Base-by-base conservation (phyloP, 352 stramenopile genomes). In the Pythium biforme region DNA sequence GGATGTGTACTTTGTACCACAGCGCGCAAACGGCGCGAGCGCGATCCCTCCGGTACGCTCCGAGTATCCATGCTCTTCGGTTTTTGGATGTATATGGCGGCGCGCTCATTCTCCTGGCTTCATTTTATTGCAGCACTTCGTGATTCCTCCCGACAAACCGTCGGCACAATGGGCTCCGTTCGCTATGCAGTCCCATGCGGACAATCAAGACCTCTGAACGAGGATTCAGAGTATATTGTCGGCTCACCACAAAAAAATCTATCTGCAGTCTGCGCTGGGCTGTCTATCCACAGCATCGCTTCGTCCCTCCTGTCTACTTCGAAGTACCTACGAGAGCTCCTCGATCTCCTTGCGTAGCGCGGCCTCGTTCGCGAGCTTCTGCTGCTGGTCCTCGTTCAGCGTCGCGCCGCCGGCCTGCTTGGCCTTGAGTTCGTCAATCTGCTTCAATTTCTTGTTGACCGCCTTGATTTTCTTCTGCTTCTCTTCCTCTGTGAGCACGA, bases 391-490 rank as follows among this genome's bases (percentile, higher is more conserved):
- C 9, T 83, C 77, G 70, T 95, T 95, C 23, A 95, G 73, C 31
- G 73, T 77, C 29, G 90, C 81, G n/a, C 86, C 86, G 15, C 61
- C 69, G 17, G 80, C 76, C 46, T 79, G 72, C 72, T 94, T 93
- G 12, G 75, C 76, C 73, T 95, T 95, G 64, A 94, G 81, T 39
- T 74, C 63, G 62, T 92, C 80, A 55, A 95, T 95, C 69, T 95
- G 86, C 74, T 95, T 95, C 53, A 95, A 73, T 66, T 94, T 95
- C 73, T 95, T 95, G 62, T 81, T 72, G 59, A 95, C 64, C 10
- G 67, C 69, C 74, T 95, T 95, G 54, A 87, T 70, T 61, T 92
- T 92, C 70, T 95, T 95, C 52, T 88, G 81, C 65, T 92, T 94
- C 64, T 94, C 83, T 41, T 92, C 83, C 4, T 74, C 55, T 26